Base-by-base conservation (phyloP, 2,329 filamentous ascomycete species). In the Clonostachys sp. region DNA sequence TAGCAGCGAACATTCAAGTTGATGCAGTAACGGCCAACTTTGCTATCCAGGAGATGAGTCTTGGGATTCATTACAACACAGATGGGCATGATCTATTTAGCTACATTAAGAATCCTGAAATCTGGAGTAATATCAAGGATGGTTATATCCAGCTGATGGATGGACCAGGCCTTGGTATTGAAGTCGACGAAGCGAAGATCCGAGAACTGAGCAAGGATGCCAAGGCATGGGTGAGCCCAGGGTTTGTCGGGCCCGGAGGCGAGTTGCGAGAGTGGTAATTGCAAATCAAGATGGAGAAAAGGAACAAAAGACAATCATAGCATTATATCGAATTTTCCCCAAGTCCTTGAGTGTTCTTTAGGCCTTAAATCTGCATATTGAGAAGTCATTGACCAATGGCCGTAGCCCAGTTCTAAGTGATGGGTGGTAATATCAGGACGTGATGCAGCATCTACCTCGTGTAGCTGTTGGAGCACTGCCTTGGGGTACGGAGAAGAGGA, bases 21-120 rank as follows among this genome's bases (percentile, higher is more conserved):
- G 83, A 81, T 20, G 70, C 78, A 17, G 69, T 66, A 10, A 80
- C 69, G 17, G 74, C 74, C 18, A 90, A 86, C 61, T 89, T 86
- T 59, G 79, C 77, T 1, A 89, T 91, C 34, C 82, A 88, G 58
- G 87, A 91, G 63, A 90, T 90, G 87, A 85, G 82, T 45, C 58
- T 90, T 33, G 87, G 87, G 0, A 91, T 91, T 55, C 88, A 91
- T 60, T 91, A 91, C 59, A 91, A 91, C 55, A 77, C 74, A 0
- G 82, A 78, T 2, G 74, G 80, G 3, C 73, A 82, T 54, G 85
- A 89, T 59, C 67, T 88, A 47, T 77, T 77, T 12, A 86, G 77
- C 24, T 90, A 89, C 57, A 71, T 83, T 2, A 80, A 77, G 57
- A 79, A 89, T 54, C 73, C 80, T 0, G 74, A 77, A 44, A 78